These are phyloP conservation scores for Phialophora expanda DNA, from an alignment of 2,329 filamentous ascomycete genomes.

Conservation along the genomic window DNA sequence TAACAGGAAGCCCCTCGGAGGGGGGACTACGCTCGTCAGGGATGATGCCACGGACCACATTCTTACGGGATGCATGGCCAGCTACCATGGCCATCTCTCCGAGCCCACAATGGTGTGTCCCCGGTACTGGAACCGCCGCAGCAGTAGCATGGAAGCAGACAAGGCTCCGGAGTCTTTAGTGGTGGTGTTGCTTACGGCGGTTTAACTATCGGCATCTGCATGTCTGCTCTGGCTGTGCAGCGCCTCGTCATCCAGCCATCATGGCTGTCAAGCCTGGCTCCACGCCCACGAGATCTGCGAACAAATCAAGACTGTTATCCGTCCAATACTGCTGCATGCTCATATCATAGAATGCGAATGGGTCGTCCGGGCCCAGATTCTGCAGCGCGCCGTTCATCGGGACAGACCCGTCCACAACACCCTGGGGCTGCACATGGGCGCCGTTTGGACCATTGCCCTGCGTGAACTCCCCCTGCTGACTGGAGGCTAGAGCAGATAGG, in stretches of 20 bases:
- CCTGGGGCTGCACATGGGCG: slow-evolving; percentile 1
- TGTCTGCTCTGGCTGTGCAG: neutral
- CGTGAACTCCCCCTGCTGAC: slow-evolving; percentile 18
- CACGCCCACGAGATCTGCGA: slow-evolving; percentile 32
- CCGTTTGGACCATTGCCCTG: slow-evolving; percentile 17
- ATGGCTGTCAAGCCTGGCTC: slow-evolving; percentile 30
- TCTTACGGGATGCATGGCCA: neutral
- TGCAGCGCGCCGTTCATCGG: slow-evolving; percentile 51
- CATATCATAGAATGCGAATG: slow-evolving; percentile 29
- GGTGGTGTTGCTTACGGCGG: neutral
- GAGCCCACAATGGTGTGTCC: neutral
- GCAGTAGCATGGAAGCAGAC: neutral
- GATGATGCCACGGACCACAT: neutral
- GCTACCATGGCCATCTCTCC: neutral
- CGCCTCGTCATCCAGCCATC: slow-evolving; percentile 23
- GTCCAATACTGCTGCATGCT: slow-evolving; percentile 34
- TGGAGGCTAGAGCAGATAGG: slow-evolving; percentile 25
- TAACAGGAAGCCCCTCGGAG: neutral
- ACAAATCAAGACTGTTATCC: slow-evolving; percentile 33
- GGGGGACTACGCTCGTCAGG: neutral
- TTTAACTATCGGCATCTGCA: neutral
- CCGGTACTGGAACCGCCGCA: neutral
- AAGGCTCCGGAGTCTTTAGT: neutral
- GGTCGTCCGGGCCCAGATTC: slow-evolving; percentile 53
- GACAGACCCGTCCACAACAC: slow-evolving; percentile 6